A percentile compares a stretch with the other conserved stretches of the same genome.
Conservation (phyloP, 805 yeast genomes). For the Schwanniomyces sp. region DNA sequence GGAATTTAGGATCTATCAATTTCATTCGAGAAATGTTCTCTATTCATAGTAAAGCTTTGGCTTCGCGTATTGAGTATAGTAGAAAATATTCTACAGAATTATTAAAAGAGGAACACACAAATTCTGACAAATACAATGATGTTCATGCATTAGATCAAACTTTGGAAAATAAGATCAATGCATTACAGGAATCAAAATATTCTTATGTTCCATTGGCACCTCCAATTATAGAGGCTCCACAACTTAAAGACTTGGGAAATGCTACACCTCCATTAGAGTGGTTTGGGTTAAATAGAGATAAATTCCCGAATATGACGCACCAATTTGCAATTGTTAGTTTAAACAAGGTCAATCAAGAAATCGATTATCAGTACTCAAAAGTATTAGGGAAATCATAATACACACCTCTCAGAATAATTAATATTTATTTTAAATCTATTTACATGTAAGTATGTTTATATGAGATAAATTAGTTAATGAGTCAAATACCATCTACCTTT, state of each 20-base stretch:
- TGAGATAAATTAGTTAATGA: slow-evolving; percentile 45
- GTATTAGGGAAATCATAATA: slow-evolving; percentile 43
- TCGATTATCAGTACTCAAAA: slow-evolving; percentile 54
- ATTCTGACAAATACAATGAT: slow-evolving; percentile 3
- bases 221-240: slow-evolving; percentile 87
- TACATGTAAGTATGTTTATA: neutral
- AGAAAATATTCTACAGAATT: slow-evolving; percentile 8
- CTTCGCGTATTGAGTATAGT: slow-evolving; percentile 50
- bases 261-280: slow-evolving; percentile 98
- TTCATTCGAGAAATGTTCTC: slow-evolving; percentile 92
- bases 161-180: slow-evolving; percentile 34
- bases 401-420: neutral
- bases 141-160: slow-evolving; percentile 29
- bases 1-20: slow-evolving; percentile 92
- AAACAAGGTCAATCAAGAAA: slow-evolving; percentile 71
- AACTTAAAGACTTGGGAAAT: slow-evolving; percentile 85
- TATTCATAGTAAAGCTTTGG: slow-evolving; percentile 73
- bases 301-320: slow-evolving; percentile 85
- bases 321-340: slow-evolving; percentile 71
- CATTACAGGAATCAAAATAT: slow-evolving; percentile 43
- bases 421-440: neutral
- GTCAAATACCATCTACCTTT: slow-evolving; percentile 95
- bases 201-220: slow-evolving; percentile 64
- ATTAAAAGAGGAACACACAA: slow-evolving; percentile 17
- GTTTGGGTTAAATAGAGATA: slow-evolving; percentile 90